These are phyloP conservation scores for Talaromyces atroroseus DNA, from an alignment of 2,329 filamentous ascomycete species.

Conservation along the genomic window DNA sequence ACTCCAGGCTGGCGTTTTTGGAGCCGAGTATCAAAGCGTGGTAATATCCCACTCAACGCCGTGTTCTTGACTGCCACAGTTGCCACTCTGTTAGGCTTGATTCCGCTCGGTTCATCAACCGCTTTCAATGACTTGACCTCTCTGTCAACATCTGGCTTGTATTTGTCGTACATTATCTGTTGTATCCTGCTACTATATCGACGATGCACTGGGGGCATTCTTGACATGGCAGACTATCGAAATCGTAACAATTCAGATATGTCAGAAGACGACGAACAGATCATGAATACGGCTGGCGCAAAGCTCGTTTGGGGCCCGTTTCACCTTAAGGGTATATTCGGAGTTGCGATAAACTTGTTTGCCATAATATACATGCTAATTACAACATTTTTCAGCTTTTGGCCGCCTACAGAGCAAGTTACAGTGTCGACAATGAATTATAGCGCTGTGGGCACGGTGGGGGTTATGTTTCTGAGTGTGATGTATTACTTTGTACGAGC, in stretches of 20 bases:
- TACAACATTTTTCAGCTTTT: conserved; percentile 45
- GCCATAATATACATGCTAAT: conserved; percentile 40
- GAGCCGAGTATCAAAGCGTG: conserved; percentile 19
- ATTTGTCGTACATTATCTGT: conserved; percentile 47
- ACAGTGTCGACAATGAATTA: conserved; percentile 44
- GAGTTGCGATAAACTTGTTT: conserved; percentile 39
- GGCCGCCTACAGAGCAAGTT: conserved; percentile 36
- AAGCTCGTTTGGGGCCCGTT: conserved; percentile 22
- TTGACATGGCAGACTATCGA: conserved; percentile 26
- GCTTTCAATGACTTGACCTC: conserved; percentile 49
- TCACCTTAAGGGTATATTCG: conserved; percentile 36
- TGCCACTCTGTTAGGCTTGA: conserved; percentile 38
- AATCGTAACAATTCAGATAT: not conserved
- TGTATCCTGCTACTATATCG: conserved; percentile 40
- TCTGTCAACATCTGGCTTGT: conserved; percentile 41
- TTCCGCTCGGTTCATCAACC: conserved; percentile 47
- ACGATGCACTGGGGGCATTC: conserved; percentile 30
- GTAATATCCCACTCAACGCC: conserved; percentile 23
- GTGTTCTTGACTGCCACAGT: conserved; percentile 24
- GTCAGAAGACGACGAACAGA: conserved; percentile 23
- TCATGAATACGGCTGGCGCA: conserved; percentile 15
- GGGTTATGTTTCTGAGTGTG: conserved; percentile 32
- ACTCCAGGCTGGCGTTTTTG: conserved; percentile 26
- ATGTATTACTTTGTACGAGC: conserved; percentile 34
- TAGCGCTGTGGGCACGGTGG: conserved; percentile 38